Percentiles rank a stretch among this genome's conserved stretches.
Evolutionary conservation across 441 rosid genomes (phyloP).

Genomic region (Kokia cookei): DNA sequence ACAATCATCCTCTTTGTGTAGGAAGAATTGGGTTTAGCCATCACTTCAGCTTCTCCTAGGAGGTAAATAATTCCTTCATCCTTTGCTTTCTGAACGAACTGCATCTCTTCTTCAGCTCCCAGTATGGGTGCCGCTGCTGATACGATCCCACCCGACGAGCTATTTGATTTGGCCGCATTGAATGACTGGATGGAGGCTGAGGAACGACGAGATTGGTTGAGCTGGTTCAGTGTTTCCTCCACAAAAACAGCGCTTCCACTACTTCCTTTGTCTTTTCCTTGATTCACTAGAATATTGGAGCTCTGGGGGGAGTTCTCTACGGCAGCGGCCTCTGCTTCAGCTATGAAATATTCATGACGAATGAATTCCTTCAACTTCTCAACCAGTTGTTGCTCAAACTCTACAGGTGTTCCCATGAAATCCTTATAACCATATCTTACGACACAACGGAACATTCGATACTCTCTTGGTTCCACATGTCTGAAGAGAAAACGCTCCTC

Average conservation of each 20-base stretch:
- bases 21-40: conserved; percentile 44
- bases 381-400: conserved; percentile 55
- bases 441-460: conserved; percentile 58
- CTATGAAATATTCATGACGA: conserved; percentile 36
- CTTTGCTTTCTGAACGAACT: conserved; percentile 51
- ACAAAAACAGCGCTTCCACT: conserved; percentile 9
- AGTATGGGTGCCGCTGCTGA: conserved; percentile 6
- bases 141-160: conserved; percentile 22
- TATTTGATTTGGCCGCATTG: conserved; percentile 3
- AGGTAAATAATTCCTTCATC: conserved; percentile 66
- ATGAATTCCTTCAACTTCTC: conserved; percentile 63
- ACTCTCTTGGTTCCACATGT: conserved; percentile 53
- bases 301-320: background rate
- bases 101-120: conserved; percentile 45
- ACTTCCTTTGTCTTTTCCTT: conserved; percentile 10
- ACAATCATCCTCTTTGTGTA: conserved; percentile 62
- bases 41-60: conserved; percentile 63
- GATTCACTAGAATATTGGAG: conserved; percentile 6
- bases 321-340: conserved; percentile 14
- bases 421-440: conserved; percentile 75
- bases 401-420: conserved; percentile 31
- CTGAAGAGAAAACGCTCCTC: conserved; percentile 69
- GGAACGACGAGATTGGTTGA: conserved; percentile 10
- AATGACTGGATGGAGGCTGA: conserved; percentile 26
- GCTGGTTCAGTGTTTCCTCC: conserved; percentile 21